Evolutionary conservation across 139 green algal genomes (phyloP).

Genomic region (Asterochloris erici): DNA sequence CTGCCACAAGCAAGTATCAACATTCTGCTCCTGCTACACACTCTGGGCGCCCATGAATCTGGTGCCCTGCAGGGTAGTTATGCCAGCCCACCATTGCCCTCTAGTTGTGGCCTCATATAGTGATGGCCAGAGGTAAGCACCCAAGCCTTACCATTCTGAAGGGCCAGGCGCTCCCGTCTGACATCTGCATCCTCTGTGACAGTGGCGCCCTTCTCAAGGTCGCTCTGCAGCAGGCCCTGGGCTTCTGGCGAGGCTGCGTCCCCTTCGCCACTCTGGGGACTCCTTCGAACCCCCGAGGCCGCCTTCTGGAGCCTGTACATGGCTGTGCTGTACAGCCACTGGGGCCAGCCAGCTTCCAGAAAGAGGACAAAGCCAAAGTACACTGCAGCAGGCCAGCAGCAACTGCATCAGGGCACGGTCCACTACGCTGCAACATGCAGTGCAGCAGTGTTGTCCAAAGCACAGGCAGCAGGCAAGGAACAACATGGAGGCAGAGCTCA

Average conservation of each 20-base stretch:
- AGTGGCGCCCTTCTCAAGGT: conserved; percentile 28
- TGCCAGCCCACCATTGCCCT: too few relatives aligned
- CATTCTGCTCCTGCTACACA: too few relatives aligned
- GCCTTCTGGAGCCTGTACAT: not conserved
- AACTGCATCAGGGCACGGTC: not conserved
- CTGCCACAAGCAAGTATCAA: too few relatives aligned
- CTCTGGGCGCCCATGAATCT: too few relatives aligned
- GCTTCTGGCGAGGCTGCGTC: not conserved
- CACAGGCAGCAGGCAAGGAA: too few relatives aligned
- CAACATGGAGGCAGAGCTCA: too few relatives aligned
- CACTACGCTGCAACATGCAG: not conserved
- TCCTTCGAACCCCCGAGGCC: too few relatives aligned
- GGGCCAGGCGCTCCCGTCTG: conserved; percentile 39
- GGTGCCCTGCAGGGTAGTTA: too few relatives aligned
- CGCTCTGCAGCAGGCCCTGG: conserved; percentile 10
- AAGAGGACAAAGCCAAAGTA: conserved; percentile 39
- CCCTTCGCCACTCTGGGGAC: not conserved
- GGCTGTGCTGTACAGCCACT: not conserved
- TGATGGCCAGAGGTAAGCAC: too few relatives aligned
- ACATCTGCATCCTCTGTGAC: conserved; percentile 60
- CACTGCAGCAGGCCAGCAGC: conserved; percentile 19
- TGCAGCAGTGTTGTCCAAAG: too few relatives aligned
- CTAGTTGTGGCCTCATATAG: too few relatives aligned
- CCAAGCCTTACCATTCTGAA: conserved; percentile 26
- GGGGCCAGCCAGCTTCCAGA: conserved; percentile 38